Evolutionary conservation across 2,329 filamentous ascomycete genomes (phyloP), one percentile per base, ranked within the genome.

Genomic region (Ascochyta viciae-villosae): DNA sequence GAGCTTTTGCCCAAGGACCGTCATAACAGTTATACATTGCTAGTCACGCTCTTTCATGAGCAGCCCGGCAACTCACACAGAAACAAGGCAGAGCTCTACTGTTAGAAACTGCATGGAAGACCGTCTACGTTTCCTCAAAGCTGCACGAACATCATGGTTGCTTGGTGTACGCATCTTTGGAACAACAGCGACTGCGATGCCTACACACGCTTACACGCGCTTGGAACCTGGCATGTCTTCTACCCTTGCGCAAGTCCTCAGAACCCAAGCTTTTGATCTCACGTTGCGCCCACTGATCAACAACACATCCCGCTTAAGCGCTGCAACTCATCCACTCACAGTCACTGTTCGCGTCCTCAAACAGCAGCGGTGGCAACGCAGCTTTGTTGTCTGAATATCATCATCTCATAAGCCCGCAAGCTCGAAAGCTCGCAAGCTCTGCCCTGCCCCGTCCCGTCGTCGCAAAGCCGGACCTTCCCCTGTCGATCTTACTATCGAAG

Each of bases 401-500:
- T 52, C 54, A 57, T 57, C 44, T 57, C 34, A 44, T 39, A 42
- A 55, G 43, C 50, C 15, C 24, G 24, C 29, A 13, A 31, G 29
- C 29, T 29, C 26, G 26, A 6, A 26, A 26, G 26, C 26, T 26
- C 27, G 27, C 27, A 29, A 29, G 27, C 9, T 10, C 41, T 58
- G 26, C 24, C 10, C 24, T 45, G 45, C 29, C 12, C 23, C 26
- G 23, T 37, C 45, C 33, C 22, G 26, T 41, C 22, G 40, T 40
- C 40, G 29, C 48, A 34, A 45, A 54, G 51, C 19, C 49, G 31
- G 44, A 26, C 37, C 38, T 22, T 27, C 65, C 57, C 63, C 63
- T 66, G 65, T 49, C 62, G 63, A 67, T 66, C 63, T 42, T 57
- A 58, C 54, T 63, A 53, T 63, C n/a, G 19, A 44, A 51, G 42